Percentiles rank a stretch among this genome's conserved stretches.
phyloP scores from a whole-genome alignment of 257 asterid species.

The Jacaranda copaia region DNA sequence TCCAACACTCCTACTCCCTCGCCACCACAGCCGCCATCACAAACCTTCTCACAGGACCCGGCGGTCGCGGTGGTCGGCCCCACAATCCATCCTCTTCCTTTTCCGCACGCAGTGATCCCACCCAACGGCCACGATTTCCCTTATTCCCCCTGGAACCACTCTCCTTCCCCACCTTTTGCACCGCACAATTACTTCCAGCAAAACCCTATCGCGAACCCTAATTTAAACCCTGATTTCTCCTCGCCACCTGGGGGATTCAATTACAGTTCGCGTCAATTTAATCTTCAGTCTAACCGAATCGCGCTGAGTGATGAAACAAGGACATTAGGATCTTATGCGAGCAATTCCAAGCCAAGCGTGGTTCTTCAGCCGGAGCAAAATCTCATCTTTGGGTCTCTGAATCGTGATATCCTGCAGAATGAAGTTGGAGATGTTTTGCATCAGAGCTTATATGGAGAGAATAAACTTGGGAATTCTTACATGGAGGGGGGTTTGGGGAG shows the following conservation, averaged over 20 bases:
- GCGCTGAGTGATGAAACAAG: slow-evolving; percentile 37
- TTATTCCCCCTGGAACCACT: slow-evolving; percentile 42
- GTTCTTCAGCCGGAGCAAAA: slow-evolving; percentile 49
- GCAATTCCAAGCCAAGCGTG: slow-evolving; percentile 25
- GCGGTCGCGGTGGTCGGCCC: slow-evolving; percentile 89
- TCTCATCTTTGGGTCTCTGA: slow-evolving; percentile 67
- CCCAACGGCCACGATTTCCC: slow-evolving; percentile 39
- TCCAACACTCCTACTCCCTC: slow-evolving; percentile 29
- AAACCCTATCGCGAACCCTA: slow-evolving; percentile 61
- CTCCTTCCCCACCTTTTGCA: slow-evolving; percentile 57
- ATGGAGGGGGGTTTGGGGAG: slow-evolving; percentile 38
- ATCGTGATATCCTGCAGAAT: slow-evolving; percentile 24
- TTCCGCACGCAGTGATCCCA: slow-evolving; percentile 33
- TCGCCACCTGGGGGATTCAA: slow-evolving; percentile 46
- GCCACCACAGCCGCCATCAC: slow-evolving; percentile 41
- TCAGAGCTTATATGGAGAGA: slow-evolving; percentile 37
- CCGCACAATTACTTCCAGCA: slow-evolving; percentile 66
- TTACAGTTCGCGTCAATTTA: slow-evolving; percentile 46
- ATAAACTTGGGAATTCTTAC: slow-evolving; percentile 30
- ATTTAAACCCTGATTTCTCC: slow-evolving; percentile 47
- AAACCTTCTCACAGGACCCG: slow-evolving; percentile 65
- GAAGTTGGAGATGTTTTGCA: slow-evolving; percentile 33
- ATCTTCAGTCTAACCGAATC: slow-evolving; percentile 39
- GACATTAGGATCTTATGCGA: slow-evolving; percentile 43
- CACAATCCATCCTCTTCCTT: slow-evolving; percentile 41